Evolutionary conservation across 2,329 filamentous ascomycete genomes (phyloP), one percentile per base, ranked within the genome.

Genomic region (Botrytis porri): DNA sequence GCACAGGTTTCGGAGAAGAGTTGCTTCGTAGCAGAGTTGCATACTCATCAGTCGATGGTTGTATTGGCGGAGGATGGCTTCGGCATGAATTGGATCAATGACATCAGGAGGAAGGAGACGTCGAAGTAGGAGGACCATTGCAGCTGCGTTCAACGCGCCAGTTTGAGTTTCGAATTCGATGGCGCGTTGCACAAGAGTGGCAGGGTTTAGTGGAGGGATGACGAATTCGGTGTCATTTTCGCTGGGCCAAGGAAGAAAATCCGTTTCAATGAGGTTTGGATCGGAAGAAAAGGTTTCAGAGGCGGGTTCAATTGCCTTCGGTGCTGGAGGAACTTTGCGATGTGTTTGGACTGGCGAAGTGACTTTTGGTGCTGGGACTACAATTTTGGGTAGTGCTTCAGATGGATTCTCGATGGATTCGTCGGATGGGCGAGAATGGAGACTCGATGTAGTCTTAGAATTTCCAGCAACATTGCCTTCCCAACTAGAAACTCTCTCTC

Each of bases 1-100:
- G 77, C 87, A 89, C 14, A 91, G 80, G 67, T 91, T 91, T 3
- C 89, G 87, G 25, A 91, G 82, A 0, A 89, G 83, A 0, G 89
- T 84, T 0, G 89, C 89, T 77, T 90, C 88, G 35, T 87, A 83
- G 77, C 90, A 90, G 51, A 89, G 84, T 37, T 84, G 83, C 85
- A 90, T 88, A 69, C 82, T 83, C 83, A 86, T 88, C 1, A 91
- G 85, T 0, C 89, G 87, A 8, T 83, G 81, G 76, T 91, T 88
- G 70, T 90, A 88, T 74, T 90, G 88, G 14, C 86, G 84, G 1
- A 91, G 80, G 39, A 91, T 85, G 20, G 87, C 86, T 7, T 83
- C 81, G 2, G 88, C 88, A 75, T 88, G 88, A 74, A 87, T 82
- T 18, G 82, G 77, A 76, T 90, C 88, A 51, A 91, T 87, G 29